phyloP scores from a whole-genome alignment of 2,329 filamentous ascomycete species.

The Colletotrichum sojae region DNA sequence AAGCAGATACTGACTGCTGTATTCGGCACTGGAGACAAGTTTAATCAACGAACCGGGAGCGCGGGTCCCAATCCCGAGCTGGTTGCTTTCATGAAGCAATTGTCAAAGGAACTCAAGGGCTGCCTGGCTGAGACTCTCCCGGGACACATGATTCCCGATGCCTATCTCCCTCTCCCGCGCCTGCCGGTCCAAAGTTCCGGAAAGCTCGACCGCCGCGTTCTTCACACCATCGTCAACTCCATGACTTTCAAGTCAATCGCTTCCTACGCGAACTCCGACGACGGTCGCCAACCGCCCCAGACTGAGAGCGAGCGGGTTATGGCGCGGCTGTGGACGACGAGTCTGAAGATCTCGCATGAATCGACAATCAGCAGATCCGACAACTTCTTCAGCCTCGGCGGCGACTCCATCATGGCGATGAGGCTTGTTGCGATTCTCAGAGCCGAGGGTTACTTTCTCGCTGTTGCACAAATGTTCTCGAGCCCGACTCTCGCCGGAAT shows the following conservation, averaged over 20 bases:
- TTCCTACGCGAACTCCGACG: background rate
- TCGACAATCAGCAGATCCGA: slow-evolving; percentile 20
- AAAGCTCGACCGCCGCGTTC: slow-evolving; percentile 22
- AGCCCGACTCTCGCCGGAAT: slow-evolving; percentile 36
- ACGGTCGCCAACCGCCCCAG: background rate
- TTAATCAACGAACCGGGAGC: background rate
- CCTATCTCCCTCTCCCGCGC: slow-evolving; percentile 2
- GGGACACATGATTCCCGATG: slow-evolving; percentile 22
- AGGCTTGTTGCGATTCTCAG: slow-evolving; percentile 43
- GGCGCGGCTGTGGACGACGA: slow-evolving; percentile 32
- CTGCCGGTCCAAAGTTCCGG: slow-evolving; percentile 17
- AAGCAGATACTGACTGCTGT: slow-evolving; percentile 23
- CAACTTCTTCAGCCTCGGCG: slow-evolving; percentile 43
- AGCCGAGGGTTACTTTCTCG: slow-evolving; percentile 39
- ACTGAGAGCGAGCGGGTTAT: slow-evolving; percentile 2
- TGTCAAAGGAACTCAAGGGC: background rate
- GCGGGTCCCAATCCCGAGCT: background rate
- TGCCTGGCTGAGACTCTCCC: slow-evolving; percentile 16
- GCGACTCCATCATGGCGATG: slow-evolving; percentile 47
- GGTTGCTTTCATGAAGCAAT: slow-evolving; percentile 5
- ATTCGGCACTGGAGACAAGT: background rate
- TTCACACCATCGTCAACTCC: slow-evolving; percentile 4
- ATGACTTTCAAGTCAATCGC: slow-evolving; percentile 23
- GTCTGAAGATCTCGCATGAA: slow-evolving; percentile 24
- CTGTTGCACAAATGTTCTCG: slow-evolving; percentile 37